A percentile compares a stretch with the other conserved stretches of the same genome.
Evolutionary conservation across 441 rosid genomes (phyloP).

Genomic region (Syzygium syzygioides): DNA sequence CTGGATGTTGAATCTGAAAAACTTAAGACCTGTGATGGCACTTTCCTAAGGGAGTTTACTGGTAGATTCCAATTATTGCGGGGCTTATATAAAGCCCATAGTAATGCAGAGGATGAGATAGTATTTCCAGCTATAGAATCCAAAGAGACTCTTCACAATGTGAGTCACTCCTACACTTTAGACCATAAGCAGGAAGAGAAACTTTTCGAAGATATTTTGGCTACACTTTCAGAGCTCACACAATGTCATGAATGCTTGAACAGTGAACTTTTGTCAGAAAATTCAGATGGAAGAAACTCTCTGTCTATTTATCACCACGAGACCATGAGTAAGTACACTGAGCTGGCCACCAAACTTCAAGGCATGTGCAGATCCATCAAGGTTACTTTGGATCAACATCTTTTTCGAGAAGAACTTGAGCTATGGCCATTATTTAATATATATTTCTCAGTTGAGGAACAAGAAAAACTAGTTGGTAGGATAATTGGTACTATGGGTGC

Average conservation of each 20-base stretch:
- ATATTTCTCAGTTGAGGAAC: constrained; percentile 76
- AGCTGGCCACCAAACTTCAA: constrained; percentile 69
- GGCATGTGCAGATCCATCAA: constrained; percentile 76
- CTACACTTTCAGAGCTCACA: constrained; percentile 50
- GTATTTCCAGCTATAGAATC: constrained; percentile 18
- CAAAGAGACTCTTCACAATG: constrained; percentile 18
- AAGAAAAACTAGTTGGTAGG: constrained; percentile 67
- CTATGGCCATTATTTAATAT: constrained; percentile 73
- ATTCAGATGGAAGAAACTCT: constrained; percentile 7
- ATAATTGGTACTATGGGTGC: constrained; percentile 83
- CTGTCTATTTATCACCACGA: constrained; percentile 15
- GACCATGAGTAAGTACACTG: constrained; percentile 28
- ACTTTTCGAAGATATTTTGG: constrained; percentile 61
- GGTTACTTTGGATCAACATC: constrained; percentile 71
- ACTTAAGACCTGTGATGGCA: constrained; percentile 49
- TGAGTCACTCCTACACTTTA: constrained; percentile 17
- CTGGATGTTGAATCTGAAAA: constrained; percentile 72
- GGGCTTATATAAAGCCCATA: constrained; percentile 40
- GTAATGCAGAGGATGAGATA: constrained; percentile 20
- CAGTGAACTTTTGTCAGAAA: constrained; percentile 7
- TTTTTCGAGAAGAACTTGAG: constrained; percentile 68
- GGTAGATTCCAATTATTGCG: constrained; percentile 71
- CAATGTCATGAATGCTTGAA: constrained; percentile 41
- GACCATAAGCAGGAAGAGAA: constrained; percentile 29
- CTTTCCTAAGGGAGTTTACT: constrained; percentile 56